phyloP scores from a whole-genome alignment of 805 yeast species.

The Priceomyces castillae region DNA sequence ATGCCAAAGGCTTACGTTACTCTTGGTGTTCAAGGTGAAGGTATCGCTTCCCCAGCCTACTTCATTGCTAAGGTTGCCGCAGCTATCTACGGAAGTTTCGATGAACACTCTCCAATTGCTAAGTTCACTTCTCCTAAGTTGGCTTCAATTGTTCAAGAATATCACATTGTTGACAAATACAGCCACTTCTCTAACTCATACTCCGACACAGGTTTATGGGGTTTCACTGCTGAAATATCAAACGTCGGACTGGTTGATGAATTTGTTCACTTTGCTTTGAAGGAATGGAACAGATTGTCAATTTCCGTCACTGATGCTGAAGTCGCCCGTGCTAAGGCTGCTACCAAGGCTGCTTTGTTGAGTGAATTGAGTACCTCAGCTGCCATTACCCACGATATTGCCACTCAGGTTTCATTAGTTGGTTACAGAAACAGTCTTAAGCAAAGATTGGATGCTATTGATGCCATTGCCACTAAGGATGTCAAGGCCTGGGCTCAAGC shows the following conservation, averaged over 20 bases:
- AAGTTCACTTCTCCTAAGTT: conserved; percentile 60
- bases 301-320: conserved; percentile 73
- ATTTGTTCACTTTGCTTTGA: conserved; percentile 73
- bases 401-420: conserved; percentile 53
- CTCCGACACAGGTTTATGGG: conserved; percentile 83
- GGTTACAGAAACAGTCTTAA: conserved; percentile 62
- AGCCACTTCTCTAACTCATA: conserved; percentile 70
- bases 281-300: conserved; percentile 85
- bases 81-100: conserved; percentile 50
- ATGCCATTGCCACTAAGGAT: conserved; percentile 57
- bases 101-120: conserved; percentile 53
- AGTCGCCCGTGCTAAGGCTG: conserved; percentile 72
- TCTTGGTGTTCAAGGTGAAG: conserved; percentile 73
- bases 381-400: conserved; percentile 56
- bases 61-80: conserved; percentile 74
- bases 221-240: conserved; percentile 65
- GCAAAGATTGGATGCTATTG: conserved; percentile 61
- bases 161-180: conserved; percentile 70
- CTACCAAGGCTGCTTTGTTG: conserved; percentile 63
- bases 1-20: conserved; percentile 76
- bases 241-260: conserved; percentile 66
- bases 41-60: conserved; percentile 59
- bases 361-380: conserved; percentile 46
- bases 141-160: conserved; percentile 64
- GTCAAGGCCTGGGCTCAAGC: conserved; percentile 72